These are phyloP conservation scores for Microcos paniculata DNA, from an alignment of 345 rosid species.

Conservation along the genomic window DNA sequence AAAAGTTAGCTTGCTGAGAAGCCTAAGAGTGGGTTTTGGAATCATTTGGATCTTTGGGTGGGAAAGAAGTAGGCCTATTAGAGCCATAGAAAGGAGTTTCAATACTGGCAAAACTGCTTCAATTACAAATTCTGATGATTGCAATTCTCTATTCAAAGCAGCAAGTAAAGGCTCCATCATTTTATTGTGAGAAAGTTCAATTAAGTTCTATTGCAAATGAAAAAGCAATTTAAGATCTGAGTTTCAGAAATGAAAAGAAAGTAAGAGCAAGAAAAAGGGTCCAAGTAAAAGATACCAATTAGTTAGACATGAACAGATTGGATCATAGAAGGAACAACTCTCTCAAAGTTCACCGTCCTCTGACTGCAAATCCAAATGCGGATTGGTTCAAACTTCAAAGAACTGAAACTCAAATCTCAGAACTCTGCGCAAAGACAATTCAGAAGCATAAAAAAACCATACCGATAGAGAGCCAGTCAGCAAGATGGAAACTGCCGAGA, in stretches of 20 bases:
- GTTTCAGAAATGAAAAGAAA: background rate
- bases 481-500: background rate
- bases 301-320: background rate
- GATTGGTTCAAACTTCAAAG: background rate
- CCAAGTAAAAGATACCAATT: background rate
- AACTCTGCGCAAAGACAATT: background rate
- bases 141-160: background rate
- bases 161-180: constrained; percentile 1
- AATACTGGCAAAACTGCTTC: constrained; percentile 35
- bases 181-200: background rate
- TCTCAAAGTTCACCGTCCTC: background rate
- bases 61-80: constrained; percentile 31
- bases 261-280: background rate
- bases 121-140: constrained; percentile 10
- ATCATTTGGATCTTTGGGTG: constrained; percentile 34
- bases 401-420: background rate
- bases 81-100: constrained; percentile 38
- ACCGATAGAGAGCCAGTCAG: background rate
- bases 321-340: background rate
- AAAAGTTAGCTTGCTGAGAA: constrained; percentile 37
- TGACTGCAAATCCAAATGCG: background rate
- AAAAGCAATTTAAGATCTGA: background rate
- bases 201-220: background rate
- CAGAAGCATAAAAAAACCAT: background rate
- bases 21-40: constrained; percentile 37